These are phyloP conservation scores for Claviceps lovelessii DNA, from an alignment of 2,329 filamentous ascomycete genomes.

Conservation along the genomic window DNA sequence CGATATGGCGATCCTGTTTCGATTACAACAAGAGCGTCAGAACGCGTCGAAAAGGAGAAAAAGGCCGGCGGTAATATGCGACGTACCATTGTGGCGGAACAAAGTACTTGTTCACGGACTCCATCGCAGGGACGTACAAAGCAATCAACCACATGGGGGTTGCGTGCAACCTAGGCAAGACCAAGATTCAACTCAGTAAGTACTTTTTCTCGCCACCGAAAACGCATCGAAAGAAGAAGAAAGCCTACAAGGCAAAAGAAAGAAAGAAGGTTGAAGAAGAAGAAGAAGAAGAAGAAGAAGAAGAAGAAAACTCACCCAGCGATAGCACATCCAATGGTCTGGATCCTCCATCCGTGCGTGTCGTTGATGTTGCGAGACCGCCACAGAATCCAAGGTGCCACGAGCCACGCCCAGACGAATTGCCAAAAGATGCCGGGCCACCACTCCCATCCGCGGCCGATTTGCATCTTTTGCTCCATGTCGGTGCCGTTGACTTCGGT, in stretches of 20 bases:
- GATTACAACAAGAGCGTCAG: background rate
- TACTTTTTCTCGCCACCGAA: no score
- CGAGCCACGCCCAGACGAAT: constrained; percentile 44
- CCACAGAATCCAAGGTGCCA: constrained; percentile 29
- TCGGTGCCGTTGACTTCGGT: constrained; percentile 38
- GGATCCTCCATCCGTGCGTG: constrained; percentile 48
- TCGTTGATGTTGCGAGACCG: constrained; percentile 46
- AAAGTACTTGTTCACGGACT: constrained; percentile 31
- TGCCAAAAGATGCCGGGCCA: constrained; percentile 48
- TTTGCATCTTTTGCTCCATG: constrained; percentile 30
- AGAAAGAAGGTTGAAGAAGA: no score
- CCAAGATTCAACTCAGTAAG: background rate
- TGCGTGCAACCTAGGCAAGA: constrained; percentile 35
- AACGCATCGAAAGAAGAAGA: no score
- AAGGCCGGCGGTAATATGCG: background rate
- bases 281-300: background rate
- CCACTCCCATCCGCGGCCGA: constrained; percentile 49
- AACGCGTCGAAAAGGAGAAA: background rate
- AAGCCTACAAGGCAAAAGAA: no score
- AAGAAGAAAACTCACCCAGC: constrained; percentile 20
- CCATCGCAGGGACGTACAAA: constrained; percentile 27
- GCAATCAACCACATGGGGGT: constrained; percentile 51
- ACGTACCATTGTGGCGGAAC: constrained; percentile 44
- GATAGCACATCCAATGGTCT: constrained; percentile 39
- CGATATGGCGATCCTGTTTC: constrained; percentile 29